These are phyloP conservation scores for Rickenella mellea DNA, from an alignment of 768 basidiomycete species.

Conservation along the genomic window DNA sequence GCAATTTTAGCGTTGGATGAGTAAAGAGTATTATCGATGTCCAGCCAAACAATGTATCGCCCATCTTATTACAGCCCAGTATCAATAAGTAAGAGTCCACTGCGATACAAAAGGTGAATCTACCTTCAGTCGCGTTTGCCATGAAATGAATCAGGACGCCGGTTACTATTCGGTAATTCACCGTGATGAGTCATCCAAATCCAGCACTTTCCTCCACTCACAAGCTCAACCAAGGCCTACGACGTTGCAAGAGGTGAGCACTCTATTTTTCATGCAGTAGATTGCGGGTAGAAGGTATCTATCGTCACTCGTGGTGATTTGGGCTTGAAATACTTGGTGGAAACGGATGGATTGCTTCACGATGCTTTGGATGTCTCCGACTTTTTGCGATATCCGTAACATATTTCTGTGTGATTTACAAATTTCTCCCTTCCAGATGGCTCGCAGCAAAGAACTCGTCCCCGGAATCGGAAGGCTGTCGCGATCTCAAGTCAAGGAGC, in stretches of 20 bases:
- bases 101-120: not conserved
- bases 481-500: slow-evolving; percentile 70
- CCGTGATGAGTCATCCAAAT: too few relatives aligned
- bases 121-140: slow-evolving; percentile 1
- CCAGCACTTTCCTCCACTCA: slow-evolving; percentile 3
- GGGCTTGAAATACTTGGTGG: not conserved
- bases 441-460: slow-evolving; percentile 78
- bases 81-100: not conserved
- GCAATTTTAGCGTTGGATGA: slow-evolving; percentile 67
- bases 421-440: slow-evolving; percentile 44
- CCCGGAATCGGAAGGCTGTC: slow-evolving; percentile 77
- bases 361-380: slow-evolving; percentile 24
- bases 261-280: not conserved
- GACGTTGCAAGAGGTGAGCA: slow-evolving; percentile 4
- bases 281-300: not conserved
- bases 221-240: slow-evolving; percentile 1
- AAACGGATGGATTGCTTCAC: slow-evolving; percentile 22
- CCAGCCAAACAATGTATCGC: slow-evolving; percentile 63
- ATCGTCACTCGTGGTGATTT: not conserved
- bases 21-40: slow-evolving; percentile 86
- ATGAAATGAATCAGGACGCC: too few relatives aligned
- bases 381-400: not conserved
- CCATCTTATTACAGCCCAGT: slow-evolving; percentile 37
- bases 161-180: too few relatives aligned
- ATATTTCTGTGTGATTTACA: slow-evolving; percentile 9